Base-by-base conservation (phyloP, 2,329 filamentous ascomycete genomes). In the Colletotrichum sp. region DNA sequence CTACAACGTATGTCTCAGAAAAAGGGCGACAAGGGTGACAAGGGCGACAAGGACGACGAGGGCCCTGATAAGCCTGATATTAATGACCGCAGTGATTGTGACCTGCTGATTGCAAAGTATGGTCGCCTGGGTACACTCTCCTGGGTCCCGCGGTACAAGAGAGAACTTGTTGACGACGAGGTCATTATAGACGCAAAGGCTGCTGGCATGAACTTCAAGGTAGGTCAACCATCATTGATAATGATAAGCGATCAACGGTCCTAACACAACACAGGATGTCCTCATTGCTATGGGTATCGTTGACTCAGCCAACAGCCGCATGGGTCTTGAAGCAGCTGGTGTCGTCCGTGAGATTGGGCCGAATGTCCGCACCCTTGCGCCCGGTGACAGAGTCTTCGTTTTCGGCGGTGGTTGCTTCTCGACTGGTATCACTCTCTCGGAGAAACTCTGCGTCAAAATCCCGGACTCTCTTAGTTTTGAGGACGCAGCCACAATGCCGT, bases 401-500 rank as follows among this genome's bases (percentile, higher is more conserved):
- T 60, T 75, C 1, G 71, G 65, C 12, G 43, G 48, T 7, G 74
- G 74, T 10, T 71, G 71, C 26, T 75, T 77, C 48, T 74, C 71
- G 7, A 68, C 67, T 5, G 36, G 39, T 26, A 48, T 71, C 14
- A 39, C 36, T 4, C 28, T 75, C n/a, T 55, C 71, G 1, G 71
- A 67, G n/a, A 71, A 57, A 36, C n/a, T 77, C 13, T 71, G 66
- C 4, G 80, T 79, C 30, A 80, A 81, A 16, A 86, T 89, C 7
- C 84, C 85, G 0, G 82, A 83, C 2, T 39, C 71, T 4, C 75
- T 87, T 72, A 73, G 64, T 10, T 86, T 86, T 21, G 81, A 82
- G 30, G 80, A 83, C 7, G 86, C 82, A 2, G 84, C 84, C 8
- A 81, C 84, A 1, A 79, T 87, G 66, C 84, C 84, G 0, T 77